phyloP scores from a whole-genome alignment of 164 flowering plant species.

The Euptelea pleiosperma region DNA sequence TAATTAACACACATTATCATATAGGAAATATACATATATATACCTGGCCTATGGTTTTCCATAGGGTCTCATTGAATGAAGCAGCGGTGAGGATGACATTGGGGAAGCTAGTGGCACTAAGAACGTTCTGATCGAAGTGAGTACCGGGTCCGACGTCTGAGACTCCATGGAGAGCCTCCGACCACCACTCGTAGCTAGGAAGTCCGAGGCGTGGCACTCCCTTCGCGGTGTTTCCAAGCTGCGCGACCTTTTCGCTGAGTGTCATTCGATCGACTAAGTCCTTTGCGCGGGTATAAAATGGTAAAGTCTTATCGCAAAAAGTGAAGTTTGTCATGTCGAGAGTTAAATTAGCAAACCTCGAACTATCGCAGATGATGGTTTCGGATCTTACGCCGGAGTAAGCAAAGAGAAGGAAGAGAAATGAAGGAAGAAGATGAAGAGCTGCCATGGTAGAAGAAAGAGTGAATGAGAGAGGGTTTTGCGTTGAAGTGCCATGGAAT shows the following conservation, averaged over 20 bases:
- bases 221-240: slow-evolving; percentile 13
- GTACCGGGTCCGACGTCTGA: slow-evolving; percentile 11
- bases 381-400: no score
- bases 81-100: slow-evolving; percentile 6
- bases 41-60: slow-evolving; percentile 13
- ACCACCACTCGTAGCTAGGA: slow-evolving; percentile 15
- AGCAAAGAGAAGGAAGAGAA: no score
- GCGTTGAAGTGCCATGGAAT: no score
- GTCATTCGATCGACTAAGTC: slow-evolving; percentile 17
- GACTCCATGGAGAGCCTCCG: slow-evolving; percentile 12
- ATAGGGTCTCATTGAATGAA: slow-evolving; percentile 7
- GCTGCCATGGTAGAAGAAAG: no score
- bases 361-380: not conserved
- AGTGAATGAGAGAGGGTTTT: no score
- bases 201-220: slow-evolving; percentile 16
- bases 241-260: slow-evolving; percentile 11
- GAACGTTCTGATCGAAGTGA: not conserved
- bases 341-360: not conserved
- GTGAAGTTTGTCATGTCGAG: not conserved
- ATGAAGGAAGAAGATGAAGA: no score
- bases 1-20: not conserved
- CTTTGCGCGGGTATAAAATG: slow-evolving; percentile 7
- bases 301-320: slow-evolving; percentile 10
- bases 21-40: not conserved
- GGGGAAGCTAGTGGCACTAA: slow-evolving; percentile 12